A percentile compares a stretch with the other conserved stretches of the same genome.
Conservation (phyloP, 495 filamentous ascomycete genomes). For the Terfezia boudieri region DNA sequence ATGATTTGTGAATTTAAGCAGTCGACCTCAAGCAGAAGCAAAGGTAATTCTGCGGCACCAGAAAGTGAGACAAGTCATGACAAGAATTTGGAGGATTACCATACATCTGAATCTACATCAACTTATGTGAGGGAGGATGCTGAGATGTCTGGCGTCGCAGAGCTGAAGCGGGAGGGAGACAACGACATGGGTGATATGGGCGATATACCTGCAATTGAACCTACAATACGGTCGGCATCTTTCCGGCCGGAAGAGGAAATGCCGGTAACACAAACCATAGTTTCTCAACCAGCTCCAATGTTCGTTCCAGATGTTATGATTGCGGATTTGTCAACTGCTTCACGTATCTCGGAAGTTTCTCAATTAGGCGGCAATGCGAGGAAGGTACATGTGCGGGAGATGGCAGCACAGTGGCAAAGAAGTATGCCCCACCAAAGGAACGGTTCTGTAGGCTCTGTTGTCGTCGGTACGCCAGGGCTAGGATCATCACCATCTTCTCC, state of each 20-base stretch:
- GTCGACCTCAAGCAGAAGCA: constrained; percentile 8
- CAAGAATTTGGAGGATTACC: background rate
- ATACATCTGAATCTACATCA: background rate
- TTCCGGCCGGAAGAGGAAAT: background rate
- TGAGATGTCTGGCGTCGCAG: background rate
- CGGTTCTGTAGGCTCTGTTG: background rate
- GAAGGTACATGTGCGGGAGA: background rate
- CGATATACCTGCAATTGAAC: no score
- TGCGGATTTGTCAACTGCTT: background rate
- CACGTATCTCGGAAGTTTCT: background rate
- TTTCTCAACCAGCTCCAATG: background rate
- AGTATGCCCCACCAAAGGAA: background rate
- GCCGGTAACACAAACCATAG: background rate
- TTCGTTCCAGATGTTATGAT: background rate
- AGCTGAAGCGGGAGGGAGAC: background rate
- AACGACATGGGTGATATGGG: background rate
- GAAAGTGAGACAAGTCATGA: constrained; percentile 1
- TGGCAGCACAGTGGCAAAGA: background rate
- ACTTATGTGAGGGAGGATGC: background rate
- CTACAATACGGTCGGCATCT: no score
- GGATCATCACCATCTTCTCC: background rate
- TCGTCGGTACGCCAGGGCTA: background rate
- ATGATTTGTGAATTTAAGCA: constrained; percentile 5
- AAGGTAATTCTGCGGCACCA: constrained; percentile 2
- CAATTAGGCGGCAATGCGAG: background rate